A percentile compares a stretch with the other conserved stretches of the same genome.
Conservation (phyloP, 352 stramenopile species). For the Phytopythium aichiense region DNA sequence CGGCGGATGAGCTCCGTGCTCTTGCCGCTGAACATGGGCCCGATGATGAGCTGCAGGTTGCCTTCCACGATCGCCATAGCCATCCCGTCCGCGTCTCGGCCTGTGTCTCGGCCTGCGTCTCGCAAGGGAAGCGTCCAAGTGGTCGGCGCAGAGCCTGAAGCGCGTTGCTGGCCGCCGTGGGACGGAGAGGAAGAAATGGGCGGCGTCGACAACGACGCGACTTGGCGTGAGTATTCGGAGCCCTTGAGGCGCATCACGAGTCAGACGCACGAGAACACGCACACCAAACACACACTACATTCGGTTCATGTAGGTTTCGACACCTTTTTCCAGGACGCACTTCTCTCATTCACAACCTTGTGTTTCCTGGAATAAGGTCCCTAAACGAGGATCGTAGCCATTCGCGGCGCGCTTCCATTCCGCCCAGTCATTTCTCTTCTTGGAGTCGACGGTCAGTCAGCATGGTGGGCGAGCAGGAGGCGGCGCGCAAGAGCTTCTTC, state of each 20-base stretch:
- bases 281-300: background rate
- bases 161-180: background rate
- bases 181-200: background rate
- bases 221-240: slow-evolving; percentile 1
- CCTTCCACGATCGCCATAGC: slow-evolving; percentile 23
- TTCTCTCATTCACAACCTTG: background rate
- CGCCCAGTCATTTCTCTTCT: background rate
- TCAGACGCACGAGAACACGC: background rate
- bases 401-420: background rate
- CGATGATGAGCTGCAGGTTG: slow-evolving; percentile 79
- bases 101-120: background rate
- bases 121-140: background rate
- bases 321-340: background rate
- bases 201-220: slow-evolving; percentile 2
- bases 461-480: slow-evolving; percentile 59
- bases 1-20: slow-evolving; percentile 84
- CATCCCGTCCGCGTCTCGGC: too few relatives aligned
- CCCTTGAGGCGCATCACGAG: background rate
- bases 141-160: background rate
- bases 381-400: background rate
- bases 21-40: slow-evolving; percentile 88
- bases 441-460: background rate
- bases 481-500: slow-evolving; percentile 54
- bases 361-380: background rate
- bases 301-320: too few relatives aligned